phyloP scores from a whole-genome alignment of 371 early-diverging fungal genomes.

The Saksenaea vasiformis region DNA sequence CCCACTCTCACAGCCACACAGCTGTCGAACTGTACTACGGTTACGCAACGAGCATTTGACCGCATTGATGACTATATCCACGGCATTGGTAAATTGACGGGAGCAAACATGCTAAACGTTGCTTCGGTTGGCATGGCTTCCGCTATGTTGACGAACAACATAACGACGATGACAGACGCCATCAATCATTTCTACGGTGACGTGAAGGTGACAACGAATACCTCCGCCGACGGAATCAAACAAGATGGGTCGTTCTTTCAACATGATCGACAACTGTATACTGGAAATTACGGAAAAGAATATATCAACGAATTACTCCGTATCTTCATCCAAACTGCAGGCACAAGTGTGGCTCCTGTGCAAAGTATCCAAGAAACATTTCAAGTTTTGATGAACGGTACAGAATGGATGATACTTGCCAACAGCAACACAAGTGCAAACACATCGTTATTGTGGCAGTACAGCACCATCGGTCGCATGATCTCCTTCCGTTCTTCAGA shows the following conservation, averaged over 20 bases:
- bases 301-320: conserved; percentile 24
- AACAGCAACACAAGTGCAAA: conserved; percentile 3
- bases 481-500: conserved; percentile 26
- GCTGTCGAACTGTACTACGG: conserved; percentile 12
- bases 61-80: neutral
- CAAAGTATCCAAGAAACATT: conserved; percentile 19
- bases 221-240: conserved; percentile 30
- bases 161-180: conserved; percentile 7
- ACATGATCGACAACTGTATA: conserved; percentile 29
- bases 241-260: conserved; percentile 40
- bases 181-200: conserved; percentile 19
- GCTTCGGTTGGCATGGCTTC: conserved; percentile 25
- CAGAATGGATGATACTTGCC: conserved; percentile 31
- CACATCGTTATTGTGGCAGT: conserved; percentile 26
- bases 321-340: conserved; percentile 18
- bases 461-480: conserved; percentile 40
- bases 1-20: conserved; percentile 14
- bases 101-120: conserved; percentile 33
- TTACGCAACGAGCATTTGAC: conserved; percentile 22
- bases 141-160: conserved; percentile 16
- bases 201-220: neutral
- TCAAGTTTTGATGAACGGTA: conserved; percentile 22
- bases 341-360: conserved; percentile 13
- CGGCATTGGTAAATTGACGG: conserved; percentile 9
- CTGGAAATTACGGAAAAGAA: conserved; percentile 38